A percentile compares a stretch with the other conserved stretches of the same genome.
phyloP scores from a whole-genome alignment of 148 eudicot genomes.

The Tetragonia tetragonoides region DNA sequence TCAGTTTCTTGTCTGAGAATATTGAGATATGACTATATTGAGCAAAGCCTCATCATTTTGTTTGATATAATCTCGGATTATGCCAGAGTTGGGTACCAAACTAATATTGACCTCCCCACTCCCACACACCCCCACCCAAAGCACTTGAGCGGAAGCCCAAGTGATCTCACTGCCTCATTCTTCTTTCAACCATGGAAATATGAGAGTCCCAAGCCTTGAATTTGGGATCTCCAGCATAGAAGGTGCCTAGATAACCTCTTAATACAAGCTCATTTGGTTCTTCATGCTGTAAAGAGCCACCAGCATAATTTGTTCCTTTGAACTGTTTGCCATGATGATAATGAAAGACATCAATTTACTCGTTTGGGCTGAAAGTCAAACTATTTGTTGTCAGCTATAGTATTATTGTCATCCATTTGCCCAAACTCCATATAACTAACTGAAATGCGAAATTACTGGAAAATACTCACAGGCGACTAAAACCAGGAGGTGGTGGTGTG shows the following conservation, averaged over 20 bases:
- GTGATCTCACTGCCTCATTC: no score
- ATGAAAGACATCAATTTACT: not conserved
- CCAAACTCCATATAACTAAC: not conserved
- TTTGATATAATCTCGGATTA: not conserved
- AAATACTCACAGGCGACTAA: slow-evolving; percentile 65
- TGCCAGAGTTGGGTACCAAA: no score
- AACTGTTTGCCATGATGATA: not conserved
- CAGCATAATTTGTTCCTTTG: not conserved
- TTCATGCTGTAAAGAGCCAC: not conserved
- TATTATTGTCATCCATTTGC: not conserved
- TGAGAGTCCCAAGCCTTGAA: no score
- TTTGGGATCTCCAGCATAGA: no score
- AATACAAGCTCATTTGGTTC: not conserved
- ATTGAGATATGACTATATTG: not conserved
- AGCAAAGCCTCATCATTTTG: not conserved
- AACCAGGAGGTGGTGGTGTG: slow-evolving; percentile 97
- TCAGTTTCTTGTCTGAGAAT: not conserved
- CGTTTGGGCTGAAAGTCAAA: not conserved
- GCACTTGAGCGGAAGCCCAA: no score
- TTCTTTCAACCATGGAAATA: no score
- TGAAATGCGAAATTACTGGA: slow-evolving; percentile 25
- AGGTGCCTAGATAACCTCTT: no score
- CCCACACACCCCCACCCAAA: no score
- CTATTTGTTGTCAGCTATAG: not conserved
- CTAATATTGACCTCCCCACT: no score